Evolutionary conservation across 2,329 filamentous ascomycete genomes (phyloP).

Genomic region (Fusarium pseudograminearum): DNA sequence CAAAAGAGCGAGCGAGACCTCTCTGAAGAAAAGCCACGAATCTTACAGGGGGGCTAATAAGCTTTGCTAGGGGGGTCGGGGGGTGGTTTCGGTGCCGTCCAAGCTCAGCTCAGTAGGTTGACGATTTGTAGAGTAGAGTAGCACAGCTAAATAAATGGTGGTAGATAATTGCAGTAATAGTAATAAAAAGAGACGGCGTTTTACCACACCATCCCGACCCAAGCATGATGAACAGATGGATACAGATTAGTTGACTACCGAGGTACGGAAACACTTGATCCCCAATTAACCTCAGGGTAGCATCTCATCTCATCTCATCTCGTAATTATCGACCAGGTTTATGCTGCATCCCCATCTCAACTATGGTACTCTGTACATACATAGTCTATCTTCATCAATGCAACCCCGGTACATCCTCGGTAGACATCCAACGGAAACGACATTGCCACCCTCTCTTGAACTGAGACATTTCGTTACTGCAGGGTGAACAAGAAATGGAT

Average conservation of each 20-base stretch:
- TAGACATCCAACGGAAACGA: neutral
- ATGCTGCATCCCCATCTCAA: neutral
- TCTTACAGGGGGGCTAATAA: neutral
- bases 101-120: neutral
- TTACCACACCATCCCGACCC: too few relatives aligned
- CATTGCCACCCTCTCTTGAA: neutral
- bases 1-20: neutral
- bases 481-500: neutral
- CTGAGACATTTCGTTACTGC: constrained; percentile 8
- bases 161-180: neutral
- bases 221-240: too few relatives aligned
- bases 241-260: too few relatives aligned
- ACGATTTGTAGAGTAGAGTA: neutral
- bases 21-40: neutral
- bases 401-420: neutral
- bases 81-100: neutral
- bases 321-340: neutral
- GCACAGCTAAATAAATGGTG: neutral
- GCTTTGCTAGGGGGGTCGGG: neutral
- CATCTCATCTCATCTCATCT: neutral
- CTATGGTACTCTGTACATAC: too few relatives aligned
- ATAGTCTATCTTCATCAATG: neutral
- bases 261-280: neutral
- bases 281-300: neutral
- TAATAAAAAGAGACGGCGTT: too few relatives aligned